These are phyloP conservation scores for Gamarada debralockiae DNA, from an alignment of 495 filamentous ascomycete species.

Conservation along the genomic window DNA sequence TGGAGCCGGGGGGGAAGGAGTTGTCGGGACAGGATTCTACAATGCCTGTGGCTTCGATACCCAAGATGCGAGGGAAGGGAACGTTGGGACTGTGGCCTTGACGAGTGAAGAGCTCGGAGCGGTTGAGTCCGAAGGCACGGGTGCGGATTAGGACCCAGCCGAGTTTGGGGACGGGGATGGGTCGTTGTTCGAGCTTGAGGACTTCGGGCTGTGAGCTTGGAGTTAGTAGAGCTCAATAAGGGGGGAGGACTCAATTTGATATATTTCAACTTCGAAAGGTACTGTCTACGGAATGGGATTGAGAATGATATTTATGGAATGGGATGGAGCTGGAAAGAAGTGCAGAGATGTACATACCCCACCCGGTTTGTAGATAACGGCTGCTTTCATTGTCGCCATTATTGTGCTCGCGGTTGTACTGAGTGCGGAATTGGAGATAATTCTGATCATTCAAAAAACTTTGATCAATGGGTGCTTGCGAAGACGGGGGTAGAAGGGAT, in stretches of 20 bases:
- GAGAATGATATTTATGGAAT: too few relatives aligned
- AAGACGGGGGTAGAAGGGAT: too few relatives aligned
- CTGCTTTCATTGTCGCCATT: constrained; percentile 36
- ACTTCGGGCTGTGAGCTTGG: constrained; percentile 23
- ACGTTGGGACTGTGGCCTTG: constrained; percentile 44
- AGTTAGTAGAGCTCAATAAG: too few relatives aligned
- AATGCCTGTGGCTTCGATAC: constrained; percentile 48
- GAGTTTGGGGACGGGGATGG: constrained; percentile 33
- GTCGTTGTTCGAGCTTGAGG: constrained; percentile 33
- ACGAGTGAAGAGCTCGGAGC: constrained; percentile 53
- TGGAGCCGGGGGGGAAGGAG: constrained; percentile 36
- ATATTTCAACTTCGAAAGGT: too few relatives aligned
- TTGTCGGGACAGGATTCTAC: constrained; percentile 36
- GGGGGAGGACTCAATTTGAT: too few relatives aligned
- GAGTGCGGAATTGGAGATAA: neutral
- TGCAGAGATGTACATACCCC: constrained; percentile 1
- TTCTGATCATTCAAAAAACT: too few relatives aligned
- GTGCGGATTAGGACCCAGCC: constrained; percentile 45
- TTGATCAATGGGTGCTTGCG: too few relatives aligned
- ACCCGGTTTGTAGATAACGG: constrained; percentile 34
- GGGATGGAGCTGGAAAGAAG: too few relatives aligned
- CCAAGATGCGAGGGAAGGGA: constrained; percentile 42
- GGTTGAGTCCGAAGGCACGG: constrained; percentile 51
- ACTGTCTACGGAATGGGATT: too few relatives aligned
- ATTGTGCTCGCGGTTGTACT: constrained; percentile 3